Evolutionary conservation across 2,329 filamentous ascomycete species (phyloP), one percentile per base, ranked within the genome.

Genomic region (Neopestalotiopsis rosae): DNA sequence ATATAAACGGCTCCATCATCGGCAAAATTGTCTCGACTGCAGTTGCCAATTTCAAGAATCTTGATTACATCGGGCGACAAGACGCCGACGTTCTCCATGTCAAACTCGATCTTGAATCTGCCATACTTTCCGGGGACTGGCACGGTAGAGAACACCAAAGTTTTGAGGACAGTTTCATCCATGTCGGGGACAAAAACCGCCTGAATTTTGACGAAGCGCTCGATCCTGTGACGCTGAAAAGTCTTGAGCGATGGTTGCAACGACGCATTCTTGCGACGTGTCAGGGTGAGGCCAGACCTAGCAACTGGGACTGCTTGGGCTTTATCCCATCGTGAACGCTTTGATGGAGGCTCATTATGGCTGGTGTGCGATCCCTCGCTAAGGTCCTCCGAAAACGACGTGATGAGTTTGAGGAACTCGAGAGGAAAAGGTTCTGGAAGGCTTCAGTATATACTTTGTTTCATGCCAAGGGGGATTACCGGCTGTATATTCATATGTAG

Each of bases 1-100:
- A 74, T 74, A 81, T 82, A 84, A 0, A 86, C 71, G 6, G 71
- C 71, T 59, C 68, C 74, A 32, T 75, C 71, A 10, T 74, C 13
- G 28, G 52, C 24, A 24, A 9, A 13, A 14, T 42, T 38, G 20
- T 70, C 63, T n/a, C 70, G 62, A 38, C 34, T 63, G 30, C 32
- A n/a, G 32, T 40, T 52, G 30, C 30, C 58, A 34, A 69, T 62
- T 1, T 66, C 56, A 24, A 71, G 17, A 20, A 71, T 67, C n/a
- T 57, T 61, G 40, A 24, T 52, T 45, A 68, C 28, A 38, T 52
- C 14, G 12, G 13, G n/a, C 12, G 65, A 34, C 24, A 68, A 24
- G n/a, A 28, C 9, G 20, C 24, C 42, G 20, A 59, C 6, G 20
- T 58, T n/a, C 9, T 57, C 66, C 2, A 34, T 4, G 28, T 34